These are phyloP conservation scores for Chytriomyces sp. DNA, from an alignment of 192 early-diverging fungal genomes.

Conservation along the genomic window DNA sequence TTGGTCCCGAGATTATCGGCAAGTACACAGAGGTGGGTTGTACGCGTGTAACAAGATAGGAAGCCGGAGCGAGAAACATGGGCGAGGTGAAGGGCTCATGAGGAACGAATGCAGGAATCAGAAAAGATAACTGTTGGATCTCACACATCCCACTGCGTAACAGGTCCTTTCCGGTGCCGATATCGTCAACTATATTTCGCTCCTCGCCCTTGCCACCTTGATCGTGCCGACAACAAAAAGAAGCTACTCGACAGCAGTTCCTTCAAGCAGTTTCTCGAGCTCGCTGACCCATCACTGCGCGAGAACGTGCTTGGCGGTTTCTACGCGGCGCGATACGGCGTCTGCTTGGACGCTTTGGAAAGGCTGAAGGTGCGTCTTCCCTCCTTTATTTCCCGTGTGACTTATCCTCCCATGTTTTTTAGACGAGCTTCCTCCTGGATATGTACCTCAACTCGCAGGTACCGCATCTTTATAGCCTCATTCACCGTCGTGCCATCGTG, in stretches of 20 bases:
- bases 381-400: neutral
- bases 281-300: conserved; percentile 69
- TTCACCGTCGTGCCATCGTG: conserved; percentile 74
- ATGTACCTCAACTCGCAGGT: conserved; percentile 73
- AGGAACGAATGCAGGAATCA: too few species aligned
- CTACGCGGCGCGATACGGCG: conserved; percentile 73
- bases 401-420: neutral
- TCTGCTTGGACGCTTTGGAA: conserved; percentile 68
- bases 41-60: too few species aligned
- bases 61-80: too few species aligned
- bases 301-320: conserved; percentile 69
- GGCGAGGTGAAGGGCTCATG: too few species aligned
- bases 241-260: conserved; percentile 72
- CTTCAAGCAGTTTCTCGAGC: conserved; percentile 78
- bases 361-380: conserved; percentile 60
- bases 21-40: conserved; percentile 7
- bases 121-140: too few species aligned
- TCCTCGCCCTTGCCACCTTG: conserved; percentile 80
- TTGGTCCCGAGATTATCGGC: conserved; percentile 28
- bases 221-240: conserved; percentile 68
- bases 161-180: conserved; percentile 73
- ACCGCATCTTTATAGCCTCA: conserved; percentile 65
- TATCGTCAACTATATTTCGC: conserved; percentile 76
- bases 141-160: too few species aligned
- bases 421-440: conserved; percentile 66